Percentiles rank a stretch among this genome's conserved stretches.
phyloP scores from a whole-genome alignment of 495 filamentous ascomycete species.

The Talaromyces ruber region DNA sequence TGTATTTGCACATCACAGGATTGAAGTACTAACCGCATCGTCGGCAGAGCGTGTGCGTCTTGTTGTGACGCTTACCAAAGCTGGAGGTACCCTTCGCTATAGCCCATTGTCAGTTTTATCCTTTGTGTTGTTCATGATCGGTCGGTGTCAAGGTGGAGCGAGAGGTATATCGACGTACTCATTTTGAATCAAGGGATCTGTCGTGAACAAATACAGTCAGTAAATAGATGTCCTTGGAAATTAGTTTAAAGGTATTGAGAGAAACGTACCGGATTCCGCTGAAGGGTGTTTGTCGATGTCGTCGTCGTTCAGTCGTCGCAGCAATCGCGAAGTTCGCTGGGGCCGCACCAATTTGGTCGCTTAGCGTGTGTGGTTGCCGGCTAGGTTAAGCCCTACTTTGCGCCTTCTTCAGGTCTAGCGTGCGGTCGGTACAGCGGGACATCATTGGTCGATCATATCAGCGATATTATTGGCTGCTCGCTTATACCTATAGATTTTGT shows the following conservation, averaged over 20 bases:
- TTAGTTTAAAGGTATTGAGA: not conserved
- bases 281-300: constrained; percentile 39
- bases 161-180: constrained; percentile 41
- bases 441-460: not conserved
- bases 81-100: constrained; percentile 90
- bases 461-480: not conserved
- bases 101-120: constrained; percentile 34
- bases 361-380: constrained; percentile 5
- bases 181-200: constrained; percentile 54
- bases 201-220: constrained; percentile 5
- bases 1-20: not conserved
- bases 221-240: not conserved
- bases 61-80: constrained; percentile 99
- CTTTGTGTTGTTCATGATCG: constrained; percentile 8
- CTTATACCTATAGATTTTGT: not conserved
- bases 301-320: constrained; percentile 27
- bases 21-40: constrained; percentile 79
- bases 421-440: too few species aligned
- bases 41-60: constrained; percentile 98
- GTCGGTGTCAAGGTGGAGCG: not conserved
- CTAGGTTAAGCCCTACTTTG: constrained; percentile 4
- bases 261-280: constrained; percentile 39
- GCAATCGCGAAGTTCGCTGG: constrained; percentile 5
- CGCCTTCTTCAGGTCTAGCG: not conserved
- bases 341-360: constrained; percentile 1